These are phyloP conservation scores for Claviceps pusilla DNA, from an alignment of 2,329 filamentous ascomycete genomes.

Conservation along the genomic window DNA sequence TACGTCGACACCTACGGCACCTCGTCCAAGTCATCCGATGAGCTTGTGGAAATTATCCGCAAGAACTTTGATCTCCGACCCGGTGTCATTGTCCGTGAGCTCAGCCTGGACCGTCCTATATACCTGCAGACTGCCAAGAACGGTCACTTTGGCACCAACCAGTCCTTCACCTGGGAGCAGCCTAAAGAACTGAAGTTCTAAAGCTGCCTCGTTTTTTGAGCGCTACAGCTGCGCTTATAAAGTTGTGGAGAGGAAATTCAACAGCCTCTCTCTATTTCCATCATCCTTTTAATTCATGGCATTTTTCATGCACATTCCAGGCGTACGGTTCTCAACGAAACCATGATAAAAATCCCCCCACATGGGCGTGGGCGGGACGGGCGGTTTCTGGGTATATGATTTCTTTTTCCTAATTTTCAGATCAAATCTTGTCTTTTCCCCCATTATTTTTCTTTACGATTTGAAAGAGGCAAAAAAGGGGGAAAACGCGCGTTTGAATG, in stretches of 20 bases:
- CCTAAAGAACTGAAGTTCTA: conserved; percentile 84
- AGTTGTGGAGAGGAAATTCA: conserved; percentile 24
- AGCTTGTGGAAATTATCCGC: conserved; percentile 88
- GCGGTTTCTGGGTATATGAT: conserved; percentile 22
- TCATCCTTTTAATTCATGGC: conserved; percentile 22
- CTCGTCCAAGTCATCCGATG: conserved; percentile 71
- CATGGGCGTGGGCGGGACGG: conserved; percentile 17
- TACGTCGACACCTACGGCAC: conserved; percentile 98
- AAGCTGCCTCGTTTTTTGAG: conserved; percentile 26
- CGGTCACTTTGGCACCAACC: conserved; percentile 95
- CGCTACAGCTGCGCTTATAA: conserved; percentile 1
- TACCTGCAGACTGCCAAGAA: conserved; percentile 99
- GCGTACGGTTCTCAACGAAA: conserved; percentile 34
- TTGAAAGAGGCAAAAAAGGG: background rate
- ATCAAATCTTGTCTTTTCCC: conserved; percentile 5
- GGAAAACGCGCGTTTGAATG: conserved; percentile 1
- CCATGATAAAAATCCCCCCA: conserved; percentile 17
- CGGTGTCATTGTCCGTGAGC: conserved; percentile 95
- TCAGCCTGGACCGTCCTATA: conserved; percentile 88
- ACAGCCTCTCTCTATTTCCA: conserved; percentile 22
- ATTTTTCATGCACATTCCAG: conserved; percentile 22
- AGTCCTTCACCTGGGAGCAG: conserved; percentile 96
- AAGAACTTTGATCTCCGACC: conserved; percentile 96
- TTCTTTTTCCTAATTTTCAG: conserved; percentile 2
- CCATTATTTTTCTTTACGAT: conserved; percentile 9